Evolutionary conservation across 1,284 basidiomycete genomes (phyloP).

Genomic region (Mycena citricolor): DNA sequence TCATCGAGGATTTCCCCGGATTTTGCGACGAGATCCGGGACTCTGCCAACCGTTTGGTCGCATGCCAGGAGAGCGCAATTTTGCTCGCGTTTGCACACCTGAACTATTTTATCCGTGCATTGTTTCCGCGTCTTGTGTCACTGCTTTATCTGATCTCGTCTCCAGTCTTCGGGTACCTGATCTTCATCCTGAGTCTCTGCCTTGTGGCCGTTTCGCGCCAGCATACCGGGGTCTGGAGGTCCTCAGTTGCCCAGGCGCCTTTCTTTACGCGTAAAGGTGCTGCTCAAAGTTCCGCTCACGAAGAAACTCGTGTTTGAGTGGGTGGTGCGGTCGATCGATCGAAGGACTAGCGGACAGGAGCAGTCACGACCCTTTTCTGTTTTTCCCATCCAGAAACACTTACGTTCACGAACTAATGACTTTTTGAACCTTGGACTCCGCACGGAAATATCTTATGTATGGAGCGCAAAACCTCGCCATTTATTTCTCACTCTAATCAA

Average conservation of each 20-base stretch:
- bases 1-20: constrained; percentile 18
- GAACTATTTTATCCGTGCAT: constrained; percentile 50
- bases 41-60: constrained; percentile 23
- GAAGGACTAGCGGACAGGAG: too few species aligned
- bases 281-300: too few species aligned
- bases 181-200: constrained; percentile 36
- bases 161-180: constrained; percentile 44
- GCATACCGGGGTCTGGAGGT: constrained; percentile 40
- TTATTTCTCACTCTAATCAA: too few species aligned
- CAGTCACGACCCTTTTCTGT: too few species aligned
- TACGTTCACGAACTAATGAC: too few species aligned
- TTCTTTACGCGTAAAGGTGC: constrained; percentile 29
- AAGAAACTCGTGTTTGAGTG: too few species aligned
- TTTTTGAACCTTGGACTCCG: too few species aligned
- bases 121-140: too few species aligned
- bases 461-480: too few species aligned
- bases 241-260: constrained; percentile 39
- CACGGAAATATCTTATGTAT: too few species aligned
- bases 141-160: not conserved
- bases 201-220: constrained; percentile 40
- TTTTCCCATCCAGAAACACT: too few species aligned
- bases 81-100: constrained; percentile 55
- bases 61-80: constrained; percentile 45
- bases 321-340: too few species aligned
- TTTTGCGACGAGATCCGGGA: constrained; percentile 25